A percentile compares a stretch with the other conserved stretches of the same genome.
Conservation (phyloP, 805 yeast genomes). For the Kuraishia capsulata region DNA sequence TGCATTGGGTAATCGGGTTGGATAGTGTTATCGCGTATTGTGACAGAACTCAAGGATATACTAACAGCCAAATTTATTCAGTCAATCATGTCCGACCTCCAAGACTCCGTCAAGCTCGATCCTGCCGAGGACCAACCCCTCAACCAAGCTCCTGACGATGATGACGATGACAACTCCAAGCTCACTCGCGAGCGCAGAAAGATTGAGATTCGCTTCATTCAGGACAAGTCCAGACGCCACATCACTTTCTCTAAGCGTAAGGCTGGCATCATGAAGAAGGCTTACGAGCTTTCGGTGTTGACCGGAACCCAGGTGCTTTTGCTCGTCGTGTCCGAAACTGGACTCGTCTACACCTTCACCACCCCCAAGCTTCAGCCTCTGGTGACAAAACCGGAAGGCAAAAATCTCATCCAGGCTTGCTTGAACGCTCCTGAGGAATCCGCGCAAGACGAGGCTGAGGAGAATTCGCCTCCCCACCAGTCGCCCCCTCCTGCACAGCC, state of each 20-base stretch:
- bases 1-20: too few species aligned
- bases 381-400: slow-evolving; percentile 96
- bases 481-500: slow-evolving; percentile 19
- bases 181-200: slow-evolving; percentile 63
- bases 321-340: slow-evolving; percentile 96
- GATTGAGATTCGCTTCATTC: slow-evolving; percentile 94
- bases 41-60: too few species aligned
- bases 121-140: slow-evolving; percentile 1
- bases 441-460: slow-evolving; percentile 43
- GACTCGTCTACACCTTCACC: slow-evolving; percentile 94
- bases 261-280: slow-evolving; percentile 99
- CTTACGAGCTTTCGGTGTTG: slow-evolving; percentile 92
- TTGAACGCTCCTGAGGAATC: slow-evolving; percentile 91
- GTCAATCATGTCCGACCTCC: slow-evolving; percentile 5
- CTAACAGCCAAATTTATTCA: too few species aligned
- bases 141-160: slow-evolving; percentile 29
- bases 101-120: slow-evolving; percentile 3
- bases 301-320: slow-evolving; percentile 96
- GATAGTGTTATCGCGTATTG: too few species aligned
- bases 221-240: slow-evolving; percentile 96
- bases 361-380: slow-evolving; percentile 98
- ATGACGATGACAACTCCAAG: slow-evolving; percentile 45
- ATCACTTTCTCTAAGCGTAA: slow-evolving; percentile 96
- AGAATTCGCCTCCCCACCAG: slow-evolving; percentile 10
- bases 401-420: slow-evolving; percentile 93